phyloP scores from a whole-genome alignment of 495 filamentous ascomycete genomes.

The Acidiella bohemica region DNA sequence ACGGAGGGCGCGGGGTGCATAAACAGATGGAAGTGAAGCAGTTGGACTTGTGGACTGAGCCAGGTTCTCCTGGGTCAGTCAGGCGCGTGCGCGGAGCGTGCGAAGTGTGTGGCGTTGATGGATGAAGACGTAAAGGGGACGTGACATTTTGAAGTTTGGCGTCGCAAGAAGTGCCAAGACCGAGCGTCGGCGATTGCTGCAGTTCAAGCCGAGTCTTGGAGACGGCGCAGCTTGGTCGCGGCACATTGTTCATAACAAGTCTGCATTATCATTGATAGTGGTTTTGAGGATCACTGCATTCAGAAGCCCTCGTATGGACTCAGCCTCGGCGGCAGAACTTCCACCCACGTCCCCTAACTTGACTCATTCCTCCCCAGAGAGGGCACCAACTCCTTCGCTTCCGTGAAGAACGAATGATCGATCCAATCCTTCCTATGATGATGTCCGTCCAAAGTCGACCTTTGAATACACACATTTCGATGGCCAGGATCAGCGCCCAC shows the following conservation, averaged over 20 bases:
- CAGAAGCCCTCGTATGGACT: conserved; percentile 8
- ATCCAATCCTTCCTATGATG: conserved; percentile 45
- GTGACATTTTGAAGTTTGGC: neutral
- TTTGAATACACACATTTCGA: conserved; percentile 39
- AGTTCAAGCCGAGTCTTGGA: too few species aligned
- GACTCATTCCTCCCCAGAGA: conserved; percentile 38
- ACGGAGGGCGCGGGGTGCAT: conserved; percentile 75
- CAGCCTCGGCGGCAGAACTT: conserved; percentile 41
- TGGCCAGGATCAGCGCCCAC: conserved; percentile 53
- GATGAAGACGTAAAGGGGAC: conserved; percentile 1
- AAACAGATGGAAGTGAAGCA: conserved; percentile 44
- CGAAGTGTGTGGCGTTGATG: conserved; percentile 6
- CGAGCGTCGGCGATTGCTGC: too few species aligned
- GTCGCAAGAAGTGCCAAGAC: neutral
- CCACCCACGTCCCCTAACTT: conserved; percentile 36
- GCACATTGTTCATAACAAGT: too few species aligned
- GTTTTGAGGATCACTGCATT: too few species aligned
- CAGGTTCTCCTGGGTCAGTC: conserved; percentile 32
- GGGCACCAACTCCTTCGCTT: conserved; percentile 39
- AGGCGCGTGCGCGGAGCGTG: neutral
- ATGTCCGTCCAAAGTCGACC: conserved; percentile 37
- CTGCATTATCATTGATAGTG: too few species aligned
- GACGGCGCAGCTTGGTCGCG: too few species aligned
- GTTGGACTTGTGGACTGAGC: conserved; percentile 51
- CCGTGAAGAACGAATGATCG: conserved; percentile 39